These are phyloP conservation scores for Ophiostoma novo-ulmi DNA, from an alignment of 2,329 filamentous ascomycete species.

Conservation along the genomic window DNA sequence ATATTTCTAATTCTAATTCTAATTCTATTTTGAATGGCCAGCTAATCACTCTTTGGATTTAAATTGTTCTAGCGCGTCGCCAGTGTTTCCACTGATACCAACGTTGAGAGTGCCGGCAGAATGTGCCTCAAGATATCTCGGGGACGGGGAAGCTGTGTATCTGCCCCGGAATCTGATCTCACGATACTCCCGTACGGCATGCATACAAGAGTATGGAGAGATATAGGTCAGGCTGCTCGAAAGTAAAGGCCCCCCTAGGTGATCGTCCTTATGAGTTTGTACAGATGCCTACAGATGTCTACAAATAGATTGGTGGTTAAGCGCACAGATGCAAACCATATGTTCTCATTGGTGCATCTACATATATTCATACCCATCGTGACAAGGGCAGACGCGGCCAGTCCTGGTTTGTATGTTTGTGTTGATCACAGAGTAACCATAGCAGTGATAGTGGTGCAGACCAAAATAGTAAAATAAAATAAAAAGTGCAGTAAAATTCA, in stretches of 20 bases:
- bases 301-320: not conserved
- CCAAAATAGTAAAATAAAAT: not conserved
- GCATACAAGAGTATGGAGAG: not conserved
- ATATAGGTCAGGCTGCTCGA: no score
- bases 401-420: not conserved
- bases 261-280: not conserved
- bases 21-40: not conserved
- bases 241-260: not conserved
- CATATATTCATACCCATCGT: not conserved
- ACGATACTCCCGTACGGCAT: not conserved
- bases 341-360: not conserved
- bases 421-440: not conserved
- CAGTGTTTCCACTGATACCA: conserved; percentile 4
- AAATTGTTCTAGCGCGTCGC: conserved; percentile 8
- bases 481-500: not conserved
- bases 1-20: not conserved
- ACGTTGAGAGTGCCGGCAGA: not conserved
- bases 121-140: no score
- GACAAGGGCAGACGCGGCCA: conserved; percentile 2
- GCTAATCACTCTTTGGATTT: not conserved
- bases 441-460: not conserved
- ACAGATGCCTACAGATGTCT: not conserved
- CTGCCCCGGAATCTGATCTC: not conserved
- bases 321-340: not conserved
- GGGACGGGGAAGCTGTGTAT: not conserved